These are phyloP conservation scores for Camellia lanceoleosa DNA, from an alignment of 148 eudicot species.

Conservation along the genomic window DNA sequence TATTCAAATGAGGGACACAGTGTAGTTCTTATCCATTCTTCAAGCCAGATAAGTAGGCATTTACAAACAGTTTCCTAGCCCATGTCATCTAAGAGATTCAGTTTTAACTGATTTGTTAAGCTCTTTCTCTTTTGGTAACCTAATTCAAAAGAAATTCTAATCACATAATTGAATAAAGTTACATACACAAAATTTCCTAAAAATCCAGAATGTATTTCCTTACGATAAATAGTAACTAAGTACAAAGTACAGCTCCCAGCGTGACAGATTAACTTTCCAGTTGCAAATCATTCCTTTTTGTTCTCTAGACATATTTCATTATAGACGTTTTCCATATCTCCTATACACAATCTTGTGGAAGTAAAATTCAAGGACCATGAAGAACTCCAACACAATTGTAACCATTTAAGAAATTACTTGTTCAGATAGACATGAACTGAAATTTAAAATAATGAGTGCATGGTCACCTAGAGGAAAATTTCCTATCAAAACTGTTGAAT, in stretches of 20 bases:
- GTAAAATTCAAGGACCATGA: not conserved
- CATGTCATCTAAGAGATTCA: too few relatives aligned
- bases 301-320: not conserved
- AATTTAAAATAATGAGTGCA: not conserved
- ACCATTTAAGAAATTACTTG: not conserved
- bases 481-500: too few relatives aligned
- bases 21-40: too few relatives aligned
- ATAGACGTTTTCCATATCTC: not conserved
- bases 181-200: too few relatives aligned
- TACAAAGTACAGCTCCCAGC: not conserved
- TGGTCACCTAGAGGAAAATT: too few relatives aligned
- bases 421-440: not conserved
- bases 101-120: too few relatives aligned
- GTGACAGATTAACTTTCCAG: not conserved
- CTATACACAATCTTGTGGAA: not conserved
- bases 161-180: too few relatives aligned
- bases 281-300: not conserved
- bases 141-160: too few relatives aligned
- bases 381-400: not conserved
- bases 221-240: not conserved
- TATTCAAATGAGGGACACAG: not conserved
- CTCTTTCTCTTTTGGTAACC: too few relatives aligned
- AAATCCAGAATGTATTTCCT: not conserved
- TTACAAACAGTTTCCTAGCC: too few relatives aligned
- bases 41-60: too few relatives aligned